Percentiles rank a stretch among this genome's conserved stretches.
Evolutionary conservation across 768 basidiomycete species (phyloP).

Genomic region (Boletellus ananiceps): DNA sequence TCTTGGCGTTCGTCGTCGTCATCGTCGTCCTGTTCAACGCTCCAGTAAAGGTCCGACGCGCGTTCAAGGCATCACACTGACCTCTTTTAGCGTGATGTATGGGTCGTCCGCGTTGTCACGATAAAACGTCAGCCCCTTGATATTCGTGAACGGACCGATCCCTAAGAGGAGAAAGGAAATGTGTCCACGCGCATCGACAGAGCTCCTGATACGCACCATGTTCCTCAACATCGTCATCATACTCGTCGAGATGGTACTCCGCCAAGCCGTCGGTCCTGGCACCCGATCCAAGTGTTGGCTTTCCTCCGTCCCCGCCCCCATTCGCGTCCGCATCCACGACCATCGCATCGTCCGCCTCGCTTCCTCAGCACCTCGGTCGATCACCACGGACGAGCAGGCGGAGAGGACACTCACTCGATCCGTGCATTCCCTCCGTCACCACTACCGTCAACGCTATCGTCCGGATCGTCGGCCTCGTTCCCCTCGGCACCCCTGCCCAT

Average conservation of each 20-base stretch:
- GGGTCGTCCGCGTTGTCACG: conserved; percentile 92
- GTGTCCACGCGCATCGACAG: not conserved
- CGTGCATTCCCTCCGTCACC: conserved; percentile 50
- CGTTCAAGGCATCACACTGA: conserved; percentile 31
- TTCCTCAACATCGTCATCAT: conserved; percentile 70
- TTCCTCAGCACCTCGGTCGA: conserved; percentile 24
- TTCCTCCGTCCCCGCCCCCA: not conserved
- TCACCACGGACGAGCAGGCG: conserved; percentile 6
- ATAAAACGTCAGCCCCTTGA: conserved; percentile 92
- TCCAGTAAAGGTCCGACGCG: not conserved
- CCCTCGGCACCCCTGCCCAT: conserved; percentile 68
- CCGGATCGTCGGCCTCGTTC: conserved; percentile 57
- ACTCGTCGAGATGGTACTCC: conserved; percentile 86
- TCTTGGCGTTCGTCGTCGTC: conserved; percentile 85
- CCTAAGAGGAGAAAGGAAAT: conserved; percentile 32
- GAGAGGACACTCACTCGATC: conserved; percentile 74
- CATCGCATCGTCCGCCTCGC: conserved; percentile 58
- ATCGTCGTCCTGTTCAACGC: conserved; percentile 39
- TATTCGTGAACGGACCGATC: conserved; percentile 85
- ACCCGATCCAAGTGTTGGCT: conserved; percentile 26
- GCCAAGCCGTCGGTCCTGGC: conserved; percentile 62
- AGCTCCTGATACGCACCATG: conserved; percentile 21
- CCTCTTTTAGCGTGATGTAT: conserved; percentile 94
- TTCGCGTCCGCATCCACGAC: conserved; percentile 43
- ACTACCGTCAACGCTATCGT: conserved; percentile 37